phyloP scores from a whole-genome alignment of 148 eudicot genomes.

The Chenopodium berlandieri region DNA sequence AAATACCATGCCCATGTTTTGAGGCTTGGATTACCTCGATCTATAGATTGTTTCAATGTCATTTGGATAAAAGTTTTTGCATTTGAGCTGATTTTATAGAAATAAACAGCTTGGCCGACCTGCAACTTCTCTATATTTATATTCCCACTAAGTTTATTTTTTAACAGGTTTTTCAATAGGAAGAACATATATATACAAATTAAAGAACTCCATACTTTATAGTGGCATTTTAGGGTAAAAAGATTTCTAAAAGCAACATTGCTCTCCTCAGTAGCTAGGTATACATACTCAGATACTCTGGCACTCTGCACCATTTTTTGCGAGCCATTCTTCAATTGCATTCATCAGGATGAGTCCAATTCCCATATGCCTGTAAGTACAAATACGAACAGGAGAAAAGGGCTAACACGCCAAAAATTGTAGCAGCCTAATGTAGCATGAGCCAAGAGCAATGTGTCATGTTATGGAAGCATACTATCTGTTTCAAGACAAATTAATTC shows the following conservation, averaged over 20 bases:
- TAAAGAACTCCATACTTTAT: background rate
- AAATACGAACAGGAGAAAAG: background rate
- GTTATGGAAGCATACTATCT: background rate
- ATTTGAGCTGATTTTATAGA: background rate
- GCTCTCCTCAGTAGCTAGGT: constrained; percentile 9
- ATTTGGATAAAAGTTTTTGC: constrained; percentile 9
- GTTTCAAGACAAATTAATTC: background rate
- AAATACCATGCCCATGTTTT: constrained; percentile 7
- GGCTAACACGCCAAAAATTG: background rate
- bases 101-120: constrained; percentile 1
- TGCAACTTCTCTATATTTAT: background rate
- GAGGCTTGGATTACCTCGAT: background rate
- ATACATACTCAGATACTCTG: background rate
- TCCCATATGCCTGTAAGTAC: constrained; percentile 3
- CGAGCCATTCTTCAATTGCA: constrained; percentile 19
- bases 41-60: constrained; percentile 12
- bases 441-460: background rate
- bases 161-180: too few species aligned
- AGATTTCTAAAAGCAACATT: constrained; percentile 9
- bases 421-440: too few species aligned
- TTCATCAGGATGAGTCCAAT: constrained; percentile 10
- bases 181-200: background rate
- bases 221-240: constrained; percentile 15
- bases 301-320: constrained; percentile 4
- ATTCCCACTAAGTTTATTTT: too few species aligned